Conservation (phyloP, 2,329 filamentous ascomycete genomes). For the Neurospora sp. region DNA sequence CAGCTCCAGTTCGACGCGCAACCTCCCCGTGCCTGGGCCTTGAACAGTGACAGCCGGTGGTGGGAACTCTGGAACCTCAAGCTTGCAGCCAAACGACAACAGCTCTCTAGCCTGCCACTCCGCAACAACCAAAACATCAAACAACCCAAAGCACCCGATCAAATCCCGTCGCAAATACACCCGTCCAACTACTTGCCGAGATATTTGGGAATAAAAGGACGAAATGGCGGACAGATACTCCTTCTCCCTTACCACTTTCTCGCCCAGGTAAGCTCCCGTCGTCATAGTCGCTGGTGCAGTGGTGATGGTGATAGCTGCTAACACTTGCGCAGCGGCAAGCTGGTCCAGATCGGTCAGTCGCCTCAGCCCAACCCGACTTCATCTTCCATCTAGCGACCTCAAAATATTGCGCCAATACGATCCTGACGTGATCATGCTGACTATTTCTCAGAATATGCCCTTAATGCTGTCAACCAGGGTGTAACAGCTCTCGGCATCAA, state of each 20-base stretch:
- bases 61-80: conserved; percentile 2
- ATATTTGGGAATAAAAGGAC: conserved; percentile 10
- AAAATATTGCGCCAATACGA: conserved; percentile 10
- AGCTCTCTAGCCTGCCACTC: conserved; percentile 2
- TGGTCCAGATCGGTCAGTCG: conserved; percentile 79
- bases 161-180: not conserved
- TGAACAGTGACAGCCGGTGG: not conserved
- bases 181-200: not conserved
- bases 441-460: conserved; percentile 70
- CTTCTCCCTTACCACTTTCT: conserved; percentile 99
- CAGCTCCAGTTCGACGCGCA: conserved; percentile 17
- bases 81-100: conserved; percentile 11
- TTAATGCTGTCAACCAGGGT: conserved; percentile 98
- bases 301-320: conserved; percentile 12
- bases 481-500: conserved; percentile 98
- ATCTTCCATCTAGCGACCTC: not conserved
- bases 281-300: conserved; percentile 8
- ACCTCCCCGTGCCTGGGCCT: conserved; percentile 17
- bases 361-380: not conserved
- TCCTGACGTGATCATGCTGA: not conserved
- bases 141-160: not conserved
- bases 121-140: conserved; percentile 2
- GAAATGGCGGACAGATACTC: conserved; percentile 97
- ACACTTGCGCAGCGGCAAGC: conserved; percentile 65
- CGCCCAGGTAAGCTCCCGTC: conserved; percentile 68